Evolutionary conservation across 139 green algal species (phyloP).

Genomic region (Chloropicon primus): DNA sequence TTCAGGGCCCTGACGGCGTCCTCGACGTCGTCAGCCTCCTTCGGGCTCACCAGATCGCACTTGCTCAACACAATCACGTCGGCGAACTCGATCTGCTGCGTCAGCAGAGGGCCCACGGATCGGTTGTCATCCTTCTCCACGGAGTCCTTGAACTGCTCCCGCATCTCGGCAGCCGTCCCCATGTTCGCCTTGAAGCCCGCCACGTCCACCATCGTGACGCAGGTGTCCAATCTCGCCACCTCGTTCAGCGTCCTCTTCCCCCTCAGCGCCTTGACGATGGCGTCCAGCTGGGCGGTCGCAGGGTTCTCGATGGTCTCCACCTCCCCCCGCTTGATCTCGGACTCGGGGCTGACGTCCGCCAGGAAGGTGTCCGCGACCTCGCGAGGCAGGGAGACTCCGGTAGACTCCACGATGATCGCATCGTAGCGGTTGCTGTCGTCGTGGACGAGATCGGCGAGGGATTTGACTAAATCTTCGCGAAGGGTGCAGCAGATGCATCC

Average conservation of each 20-base stretch:
- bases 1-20: conserved; percentile 16
- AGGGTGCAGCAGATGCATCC: conserved; percentile 81
- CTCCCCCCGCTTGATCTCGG: background rate
- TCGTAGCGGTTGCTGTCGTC: conserved; percentile 44
- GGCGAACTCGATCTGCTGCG: conserved; percentile 58
- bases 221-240: background rate
- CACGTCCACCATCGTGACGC: background rate
- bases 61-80: conserved; percentile 76
- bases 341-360: background rate
- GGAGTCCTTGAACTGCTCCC: background rate
- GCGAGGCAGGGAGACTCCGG: conserved; percentile 59
- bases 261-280: background rate
- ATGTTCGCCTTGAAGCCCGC: background rate
- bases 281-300: background rate
- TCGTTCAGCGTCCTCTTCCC: background rate
- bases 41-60: conserved; percentile 29
- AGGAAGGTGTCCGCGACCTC: conserved; percentile 45
- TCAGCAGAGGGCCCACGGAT: conserved; percentile 6
- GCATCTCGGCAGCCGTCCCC: background rate
- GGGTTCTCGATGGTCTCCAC: background rate
- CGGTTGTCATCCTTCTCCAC: background rate
- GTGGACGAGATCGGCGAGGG: conserved; percentile 33
- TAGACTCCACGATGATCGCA: conserved; percentile 63
- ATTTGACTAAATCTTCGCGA: conserved; percentile 46
- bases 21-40: conserved; percentile 15